A percentile compares a stretch with the other conserved stretches of the same genome.
These are phyloP conservation scores for Parachaetomium inaequale DNA, from an alignment of 495 filamentous ascomycete species.

Conservation along the genomic window DNA sequence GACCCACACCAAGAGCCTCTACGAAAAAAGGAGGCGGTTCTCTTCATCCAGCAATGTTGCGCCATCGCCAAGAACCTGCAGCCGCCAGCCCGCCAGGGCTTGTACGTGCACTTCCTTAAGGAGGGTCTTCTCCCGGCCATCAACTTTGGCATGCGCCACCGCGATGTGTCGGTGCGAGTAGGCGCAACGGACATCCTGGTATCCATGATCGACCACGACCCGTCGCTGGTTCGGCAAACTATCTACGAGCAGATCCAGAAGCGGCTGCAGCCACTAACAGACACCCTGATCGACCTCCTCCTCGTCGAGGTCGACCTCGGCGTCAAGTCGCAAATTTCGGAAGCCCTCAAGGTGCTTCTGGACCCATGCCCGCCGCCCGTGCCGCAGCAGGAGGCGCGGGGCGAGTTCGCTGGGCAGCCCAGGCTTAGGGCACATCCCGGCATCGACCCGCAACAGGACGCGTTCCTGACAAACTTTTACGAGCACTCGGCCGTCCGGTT, in stretches of 20 bases:
- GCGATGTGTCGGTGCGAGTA: conserved; percentile 78
- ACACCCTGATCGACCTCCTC: conserved; percentile 89
- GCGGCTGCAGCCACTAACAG: conserved; percentile 80
- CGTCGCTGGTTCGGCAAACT: conserved; percentile 84
- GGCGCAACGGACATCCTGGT: conserved; percentile 93
- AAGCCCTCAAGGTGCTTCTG: conserved; percentile 89
- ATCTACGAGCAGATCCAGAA: conserved; percentile 90
- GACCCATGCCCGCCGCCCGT: conserved; percentile 65
- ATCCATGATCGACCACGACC: conserved; percentile 92
- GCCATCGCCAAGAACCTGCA: conserved; percentile 93
- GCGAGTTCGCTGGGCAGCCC: conserved; percentile 53
- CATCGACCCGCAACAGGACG: conserved; percentile 73
- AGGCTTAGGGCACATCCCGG: conserved; percentile 51
- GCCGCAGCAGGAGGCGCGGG: conserved; percentile 53
- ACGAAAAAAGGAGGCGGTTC: conserved; percentile 88
- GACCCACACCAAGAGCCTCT: conserved; percentile 57
- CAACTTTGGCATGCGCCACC: conserved; percentile 81
- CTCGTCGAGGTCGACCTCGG: conserved; percentile 88
- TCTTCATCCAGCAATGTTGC: conserved; percentile 96
- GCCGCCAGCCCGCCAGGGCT: conserved; percentile 66
- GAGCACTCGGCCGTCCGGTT: conserved; percentile 81
- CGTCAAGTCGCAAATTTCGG: conserved; percentile 92
- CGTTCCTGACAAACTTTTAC: conserved; percentile 83
- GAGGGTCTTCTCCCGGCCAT: conserved; percentile 87
- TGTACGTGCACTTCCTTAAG: conserved; percentile 86